These are phyloP conservation scores for Ochromonas danica DNA, from an alignment of 108 stramenopile species.

Conservation along the genomic window DNA sequence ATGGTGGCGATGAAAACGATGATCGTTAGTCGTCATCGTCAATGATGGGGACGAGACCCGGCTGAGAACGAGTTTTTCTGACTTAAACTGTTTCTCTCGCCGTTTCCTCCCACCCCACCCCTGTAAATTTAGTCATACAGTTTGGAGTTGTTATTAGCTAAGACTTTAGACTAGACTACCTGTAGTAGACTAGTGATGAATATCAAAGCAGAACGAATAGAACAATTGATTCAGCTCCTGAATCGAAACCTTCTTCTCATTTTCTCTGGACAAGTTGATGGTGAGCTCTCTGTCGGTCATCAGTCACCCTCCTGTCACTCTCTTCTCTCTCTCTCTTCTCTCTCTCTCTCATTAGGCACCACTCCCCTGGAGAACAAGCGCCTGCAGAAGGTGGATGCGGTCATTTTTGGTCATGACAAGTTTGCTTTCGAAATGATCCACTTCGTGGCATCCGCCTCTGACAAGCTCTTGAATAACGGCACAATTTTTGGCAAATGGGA, in stretches of 20 bases:
- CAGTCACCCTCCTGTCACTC: not conserved
- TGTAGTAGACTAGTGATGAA: too few species aligned
- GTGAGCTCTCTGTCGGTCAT: not conserved
- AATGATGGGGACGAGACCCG: too few species aligned
- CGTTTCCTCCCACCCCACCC: too few species aligned
- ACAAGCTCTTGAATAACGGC: not conserved
- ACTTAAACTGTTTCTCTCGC: too few species aligned
- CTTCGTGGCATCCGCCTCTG: not conserved
- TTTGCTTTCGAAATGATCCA: slow-evolving; percentile 33
- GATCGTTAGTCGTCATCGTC: too few species aligned
- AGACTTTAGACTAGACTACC: too few species aligned
- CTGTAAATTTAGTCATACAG: too few species aligned
- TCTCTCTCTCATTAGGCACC: not conserved
- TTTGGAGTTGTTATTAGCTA: too few species aligned
- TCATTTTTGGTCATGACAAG: slow-evolving; percentile 29
- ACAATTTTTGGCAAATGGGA: slow-evolving; percentile 9
- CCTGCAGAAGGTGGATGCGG: slow-evolving; percentile 5
- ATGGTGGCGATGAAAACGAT: too few species aligned
- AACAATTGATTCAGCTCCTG: slow-evolving; percentile 31
- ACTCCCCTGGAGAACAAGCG: not conserved
- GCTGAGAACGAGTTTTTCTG: too few species aligned
- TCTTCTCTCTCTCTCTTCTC: not conserved
- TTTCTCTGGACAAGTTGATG: slow-evolving; percentile 29
- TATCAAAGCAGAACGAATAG: slow-evolving; percentile 31
- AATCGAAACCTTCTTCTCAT: slow-evolving; percentile 8